A percentile compares a stretch with the other conserved stretches of the same genome.
Evolutionary conservation across 495 filamentous ascomycete species (phyloP).

Genomic region (Penicillium macrosclerotiorum): DNA sequence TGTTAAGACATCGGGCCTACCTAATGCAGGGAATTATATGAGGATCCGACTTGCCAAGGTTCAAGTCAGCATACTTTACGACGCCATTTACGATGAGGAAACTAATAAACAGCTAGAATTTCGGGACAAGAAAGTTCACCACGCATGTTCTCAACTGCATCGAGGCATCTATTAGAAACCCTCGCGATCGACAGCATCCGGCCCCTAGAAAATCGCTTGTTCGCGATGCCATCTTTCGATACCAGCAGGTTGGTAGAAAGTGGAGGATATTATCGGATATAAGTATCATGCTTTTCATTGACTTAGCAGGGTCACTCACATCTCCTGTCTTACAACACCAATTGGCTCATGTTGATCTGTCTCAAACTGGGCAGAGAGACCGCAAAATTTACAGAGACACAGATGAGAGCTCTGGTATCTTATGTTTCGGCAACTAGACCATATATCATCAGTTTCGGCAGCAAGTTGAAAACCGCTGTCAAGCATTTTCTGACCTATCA

Average conservation of each 20-base stretch:
- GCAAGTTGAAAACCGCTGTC: neutral
- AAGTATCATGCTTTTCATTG: neutral
- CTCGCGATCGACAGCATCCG: neutral
- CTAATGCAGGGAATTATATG: neutral
- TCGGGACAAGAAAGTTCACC: neutral
- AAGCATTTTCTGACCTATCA: neutral
- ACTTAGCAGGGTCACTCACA: neutral
- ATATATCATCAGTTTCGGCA: neutral
- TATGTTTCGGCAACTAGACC: neutral
- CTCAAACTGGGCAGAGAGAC: neutral
- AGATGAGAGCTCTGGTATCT: neutral
- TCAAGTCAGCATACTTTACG: neutral
- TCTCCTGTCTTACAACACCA: neutral
- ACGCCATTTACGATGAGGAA: neutral
- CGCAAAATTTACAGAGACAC: neutral
- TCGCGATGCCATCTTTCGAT: slow-evolving; percentile 1
- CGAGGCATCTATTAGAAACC: neutral
- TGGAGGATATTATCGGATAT: neutral
- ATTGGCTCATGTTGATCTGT: neutral
- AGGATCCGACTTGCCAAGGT: slow-evolving; percentile 1
- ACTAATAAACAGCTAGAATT: neutral
- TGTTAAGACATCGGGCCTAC: neutral
- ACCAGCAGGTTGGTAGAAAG: neutral
- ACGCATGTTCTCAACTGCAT: neutral
- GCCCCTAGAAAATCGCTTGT: neutral